A percentile compares a stretch with the other conserved stretches of the same genome.
These are phyloP conservation scores for Tetraselmis chui DNA, from an alignment of 139 green algal species.

Conservation along the genomic window DNA sequence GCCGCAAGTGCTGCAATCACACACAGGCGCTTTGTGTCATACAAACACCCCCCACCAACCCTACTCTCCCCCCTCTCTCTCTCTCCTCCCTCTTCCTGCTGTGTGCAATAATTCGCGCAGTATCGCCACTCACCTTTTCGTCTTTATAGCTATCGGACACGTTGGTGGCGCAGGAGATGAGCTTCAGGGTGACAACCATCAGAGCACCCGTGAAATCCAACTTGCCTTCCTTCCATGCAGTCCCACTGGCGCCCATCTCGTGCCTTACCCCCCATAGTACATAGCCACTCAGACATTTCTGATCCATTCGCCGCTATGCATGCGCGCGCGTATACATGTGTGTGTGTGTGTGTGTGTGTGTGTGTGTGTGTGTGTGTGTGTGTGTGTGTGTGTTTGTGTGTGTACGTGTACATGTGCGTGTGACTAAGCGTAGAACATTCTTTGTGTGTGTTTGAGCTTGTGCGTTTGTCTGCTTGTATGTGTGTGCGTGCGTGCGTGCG, in stretches of 20 bases:
- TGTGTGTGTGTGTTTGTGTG: too few species aligned
- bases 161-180: conserved; percentile 61
- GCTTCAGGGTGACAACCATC: conserved; percentile 82
- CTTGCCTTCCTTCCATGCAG: conserved; percentile 64
- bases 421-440: too few species aligned
- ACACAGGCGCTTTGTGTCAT: too few species aligned
- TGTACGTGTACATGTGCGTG: too few species aligned
- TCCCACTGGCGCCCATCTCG: conserved; percentile 58
- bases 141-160: conserved; percentile 32
- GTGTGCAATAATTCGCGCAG: background rate
- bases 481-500: too few species aligned
- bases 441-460: too few species aligned
- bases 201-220: conserved; percentile 73
- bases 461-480: too few species aligned
- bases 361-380: too few species aligned
- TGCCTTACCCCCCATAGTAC: too few species aligned
- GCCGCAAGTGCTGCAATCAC: conserved; percentile 24
- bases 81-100: conserved; percentile 33
- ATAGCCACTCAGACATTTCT: too few species aligned
- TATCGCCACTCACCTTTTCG: conserved; percentile 14
- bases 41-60: background rate
- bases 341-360: background rate
- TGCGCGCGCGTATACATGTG: too few species aligned
- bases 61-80: background rate
- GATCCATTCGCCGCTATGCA: too few species aligned